A percentile compares a stretch with the other conserved stretches of the same genome.
phyloP scores from a whole-genome alignment of 2,329 filamentous ascomycete species.

The Hymenoscyphus albidus region DNA sequence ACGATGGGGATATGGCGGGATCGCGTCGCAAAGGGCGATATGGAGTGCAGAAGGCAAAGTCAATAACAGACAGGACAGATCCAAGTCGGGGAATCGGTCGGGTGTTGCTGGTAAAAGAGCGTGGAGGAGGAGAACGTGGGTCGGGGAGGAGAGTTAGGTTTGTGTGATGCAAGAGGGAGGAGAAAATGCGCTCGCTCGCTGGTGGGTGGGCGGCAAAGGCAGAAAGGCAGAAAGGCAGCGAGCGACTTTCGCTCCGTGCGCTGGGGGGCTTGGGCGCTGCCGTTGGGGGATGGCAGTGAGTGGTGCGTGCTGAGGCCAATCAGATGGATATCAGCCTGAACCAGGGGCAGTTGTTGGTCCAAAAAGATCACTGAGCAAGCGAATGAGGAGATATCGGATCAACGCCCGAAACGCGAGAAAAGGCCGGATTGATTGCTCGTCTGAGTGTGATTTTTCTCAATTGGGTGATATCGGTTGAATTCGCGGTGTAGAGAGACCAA shows the following conservation, averaged over 20 bases:
- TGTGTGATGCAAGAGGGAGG: not conserved
- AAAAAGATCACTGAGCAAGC: conserved; percentile 7
- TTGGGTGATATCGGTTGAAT: not conserved
- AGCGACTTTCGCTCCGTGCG: no score
- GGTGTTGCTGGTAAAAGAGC: not conserved
- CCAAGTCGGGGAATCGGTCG: not conserved
- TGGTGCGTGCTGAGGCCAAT: not conserved
- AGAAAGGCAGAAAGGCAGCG: not conserved
- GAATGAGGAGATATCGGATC: conserved; percentile 10
- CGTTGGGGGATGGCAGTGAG: not conserved
- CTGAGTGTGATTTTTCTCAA: no score
- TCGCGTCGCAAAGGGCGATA: not conserved
- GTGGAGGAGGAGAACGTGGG: not conserved
- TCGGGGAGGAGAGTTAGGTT: conserved; percentile 5
- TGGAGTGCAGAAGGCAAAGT: not conserved
- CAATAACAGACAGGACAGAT: not conserved
- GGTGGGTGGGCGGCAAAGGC: not conserved
- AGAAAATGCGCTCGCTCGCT: conserved; percentile 3
- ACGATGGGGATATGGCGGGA: not conserved
- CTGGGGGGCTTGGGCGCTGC: not conserved
- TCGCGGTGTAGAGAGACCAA: not conserved
- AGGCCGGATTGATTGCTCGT: not conserved
- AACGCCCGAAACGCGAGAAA: conserved; percentile 13
- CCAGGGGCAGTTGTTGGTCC: not conserved
- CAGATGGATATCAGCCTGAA: not conserved